A percentile compares a stretch with the other conserved stretches of the same genome.
Evolutionary conservation across 2,329 filamentous ascomycete genomes (phyloP).

Genomic region (Orbilia quercus): DNA sequence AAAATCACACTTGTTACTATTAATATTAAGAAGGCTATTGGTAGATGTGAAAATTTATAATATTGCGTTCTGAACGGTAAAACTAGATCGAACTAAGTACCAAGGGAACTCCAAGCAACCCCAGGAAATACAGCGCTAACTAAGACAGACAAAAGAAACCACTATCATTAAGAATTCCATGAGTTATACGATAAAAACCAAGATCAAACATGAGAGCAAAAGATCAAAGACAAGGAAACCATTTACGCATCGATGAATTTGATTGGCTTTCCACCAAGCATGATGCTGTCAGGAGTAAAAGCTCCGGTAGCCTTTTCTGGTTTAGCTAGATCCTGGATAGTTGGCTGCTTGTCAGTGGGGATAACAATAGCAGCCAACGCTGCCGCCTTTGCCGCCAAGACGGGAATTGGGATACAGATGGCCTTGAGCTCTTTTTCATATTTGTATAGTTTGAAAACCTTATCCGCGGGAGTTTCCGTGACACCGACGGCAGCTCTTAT

Average conservation of each 20-base stretch:
- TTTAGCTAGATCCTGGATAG: not conserved
- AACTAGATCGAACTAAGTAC: too few species aligned
- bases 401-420: slow-evolving; percentile 15
- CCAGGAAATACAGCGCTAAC: too few species aligned
- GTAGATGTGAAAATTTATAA: too few species aligned
- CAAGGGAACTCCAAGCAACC: too few species aligned
- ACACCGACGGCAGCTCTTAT: slow-evolving; percentile 8
- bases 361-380: not conserved
- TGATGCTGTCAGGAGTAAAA: not conserved
- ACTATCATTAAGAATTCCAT: too few species aligned
- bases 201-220: too few species aligned
- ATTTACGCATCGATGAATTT: not conserved
- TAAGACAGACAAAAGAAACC: too few species aligned
- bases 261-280: not conserved
- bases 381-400: not conserved
- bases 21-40: too few species aligned
- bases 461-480: not conserved
- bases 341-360: slow-evolving; percentile 55
- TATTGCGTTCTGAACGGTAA: too few species aligned
- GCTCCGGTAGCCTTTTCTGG: not conserved
- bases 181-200: too few species aligned
- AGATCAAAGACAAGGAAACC: too few species aligned
- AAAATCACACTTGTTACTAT: too few species aligned
- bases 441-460: slow-evolving; percentile 13
- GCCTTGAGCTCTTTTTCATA: slow-evolving; percentile 3